phyloP scores from a whole-genome alignment of 1,284 basidiomycete genomes.

The Fomes fomentarius region DNA sequence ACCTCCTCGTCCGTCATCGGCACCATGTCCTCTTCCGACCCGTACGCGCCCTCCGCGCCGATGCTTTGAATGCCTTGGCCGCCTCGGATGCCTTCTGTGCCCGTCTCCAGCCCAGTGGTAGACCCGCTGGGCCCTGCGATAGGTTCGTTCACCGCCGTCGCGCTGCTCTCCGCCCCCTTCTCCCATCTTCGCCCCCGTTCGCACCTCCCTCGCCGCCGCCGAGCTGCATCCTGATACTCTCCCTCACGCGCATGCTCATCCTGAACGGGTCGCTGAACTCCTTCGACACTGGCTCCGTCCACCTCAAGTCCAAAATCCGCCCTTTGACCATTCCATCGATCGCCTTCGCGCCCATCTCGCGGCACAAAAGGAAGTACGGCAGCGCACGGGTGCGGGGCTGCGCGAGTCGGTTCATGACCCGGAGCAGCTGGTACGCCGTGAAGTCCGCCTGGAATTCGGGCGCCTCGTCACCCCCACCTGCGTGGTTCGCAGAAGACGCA shows the following conservation, averaged over 20 bases:
- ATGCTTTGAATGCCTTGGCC: too few relatives aligned
- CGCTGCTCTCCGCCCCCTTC: constrained; percentile 40
- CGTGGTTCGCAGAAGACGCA: constrained; percentile 20
- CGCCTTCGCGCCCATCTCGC: constrained; percentile 75
- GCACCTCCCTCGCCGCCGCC: constrained; percentile 1
- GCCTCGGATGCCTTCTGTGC: constrained; percentile 11
- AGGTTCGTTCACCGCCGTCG: constrained; percentile 39
- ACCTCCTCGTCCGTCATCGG: constrained; percentile 37
- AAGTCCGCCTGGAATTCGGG: constrained; percentile 51
- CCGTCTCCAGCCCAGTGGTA: background rate
- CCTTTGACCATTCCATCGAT: constrained; percentile 83
- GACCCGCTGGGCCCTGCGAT: background rate
- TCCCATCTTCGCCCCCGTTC: too few relatives aligned
- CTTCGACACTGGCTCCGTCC: constrained; percentile 70
- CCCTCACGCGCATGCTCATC: constrained; percentile 31
- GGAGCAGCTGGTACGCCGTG: constrained; percentile 71
- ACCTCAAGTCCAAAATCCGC: constrained; percentile 72
- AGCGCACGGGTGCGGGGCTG: constrained; percentile 62
- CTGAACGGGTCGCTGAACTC: constrained; percentile 33
- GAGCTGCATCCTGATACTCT: constrained; percentile 38
- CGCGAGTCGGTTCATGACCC: constrained; percentile 73
- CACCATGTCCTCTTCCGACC: constrained; percentile 37
- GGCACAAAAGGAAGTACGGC: constrained; percentile 76
- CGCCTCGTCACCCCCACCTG: constrained; percentile 29
- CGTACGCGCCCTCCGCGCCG: constrained; percentile 18